Percentiles rank a stretch among this genome's conserved stretches.
Evolutionary conservation across 257 asterid species (phyloP).

Genomic region (Rehmannia glutinosa): DNA sequence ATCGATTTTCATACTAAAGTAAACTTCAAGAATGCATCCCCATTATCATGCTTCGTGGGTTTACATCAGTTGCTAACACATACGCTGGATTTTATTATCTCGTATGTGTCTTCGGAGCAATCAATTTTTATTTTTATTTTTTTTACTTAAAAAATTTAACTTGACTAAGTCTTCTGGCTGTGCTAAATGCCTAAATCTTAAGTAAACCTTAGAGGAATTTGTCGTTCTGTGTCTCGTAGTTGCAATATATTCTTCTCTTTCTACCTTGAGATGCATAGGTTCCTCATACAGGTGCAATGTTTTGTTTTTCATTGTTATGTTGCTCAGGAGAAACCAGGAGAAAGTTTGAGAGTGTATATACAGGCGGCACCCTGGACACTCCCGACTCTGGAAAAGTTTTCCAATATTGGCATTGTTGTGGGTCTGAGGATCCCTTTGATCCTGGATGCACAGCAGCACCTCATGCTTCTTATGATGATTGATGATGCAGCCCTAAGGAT

Average conservation of each 20-base stretch:
- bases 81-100: too few relatives aligned
- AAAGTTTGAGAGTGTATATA: slow-evolving; percentile 86
- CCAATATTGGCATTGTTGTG: slow-evolving; percentile 99
- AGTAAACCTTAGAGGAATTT: too few relatives aligned
- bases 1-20: too few relatives aligned
- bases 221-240: too few relatives aligned
- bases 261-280: background rate
- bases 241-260: background rate
- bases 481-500: slow-evolving; percentile 7
- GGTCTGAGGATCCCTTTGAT: slow-evolving; percentile 84
- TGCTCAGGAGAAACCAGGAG: slow-evolving; percentile 90
- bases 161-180: too few relatives aligned
- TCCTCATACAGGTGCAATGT: background rate
- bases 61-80: too few relatives aligned
- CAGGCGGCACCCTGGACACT: slow-evolving; percentile 88
- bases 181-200: too few relatives aligned
- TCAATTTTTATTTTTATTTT: too few relatives aligned
- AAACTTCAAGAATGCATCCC: too few relatives aligned
- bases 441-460: slow-evolving; percentile 90
- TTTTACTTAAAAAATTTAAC: too few relatives aligned
- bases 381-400: slow-evolving; percentile 73
- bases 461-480: slow-evolving; percentile 87
- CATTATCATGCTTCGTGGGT: too few relatives aligned
- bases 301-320: background rate
- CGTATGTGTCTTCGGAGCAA: too few relatives aligned